These are phyloP conservation scores for Clarireedia paspali DNA, from an alignment of 2,329 filamentous ascomycete species.

Conservation along the genomic window DNA sequence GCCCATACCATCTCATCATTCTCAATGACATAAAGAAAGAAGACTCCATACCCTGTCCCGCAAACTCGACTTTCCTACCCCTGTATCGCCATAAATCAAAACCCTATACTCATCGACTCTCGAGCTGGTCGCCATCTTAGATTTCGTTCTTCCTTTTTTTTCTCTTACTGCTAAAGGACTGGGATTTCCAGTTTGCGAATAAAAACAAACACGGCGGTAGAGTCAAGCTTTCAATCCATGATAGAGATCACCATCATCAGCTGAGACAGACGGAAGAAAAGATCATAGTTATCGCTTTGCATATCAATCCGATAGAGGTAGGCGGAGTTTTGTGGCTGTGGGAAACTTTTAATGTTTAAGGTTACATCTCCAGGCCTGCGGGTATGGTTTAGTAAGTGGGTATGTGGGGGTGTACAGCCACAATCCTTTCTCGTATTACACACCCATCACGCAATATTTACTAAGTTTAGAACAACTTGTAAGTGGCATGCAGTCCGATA, in stretches of 20 bases:
- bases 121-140: not conserved
- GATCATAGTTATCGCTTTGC: not conserved
- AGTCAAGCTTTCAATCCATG: not conserved
- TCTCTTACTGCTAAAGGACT: too few relatives aligned
- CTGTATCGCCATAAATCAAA: not conserved
- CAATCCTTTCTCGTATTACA: constrained; percentile 1
- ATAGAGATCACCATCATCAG: not conserved
- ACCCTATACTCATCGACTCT: not conserved
- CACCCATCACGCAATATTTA: too few relatives aligned
- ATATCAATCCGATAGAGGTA: not conserved
- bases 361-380: not conserved
- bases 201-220: too few relatives aligned
- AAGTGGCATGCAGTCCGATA: too few relatives aligned
- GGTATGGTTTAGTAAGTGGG: not conserved
- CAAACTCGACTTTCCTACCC: not conserved
- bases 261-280: not conserved
- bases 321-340: not conserved
- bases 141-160: too few relatives aligned
- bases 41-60: not conserved
- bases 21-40: not conserved
- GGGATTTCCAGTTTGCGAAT: too few relatives aligned
- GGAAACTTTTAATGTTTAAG: not conserved
- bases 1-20: not conserved
- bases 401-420: not conserved
- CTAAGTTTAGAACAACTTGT: too few relatives aligned